Base-by-base conservation (phyloP, 805 yeast species). In the Candida quercuum region DNA sequence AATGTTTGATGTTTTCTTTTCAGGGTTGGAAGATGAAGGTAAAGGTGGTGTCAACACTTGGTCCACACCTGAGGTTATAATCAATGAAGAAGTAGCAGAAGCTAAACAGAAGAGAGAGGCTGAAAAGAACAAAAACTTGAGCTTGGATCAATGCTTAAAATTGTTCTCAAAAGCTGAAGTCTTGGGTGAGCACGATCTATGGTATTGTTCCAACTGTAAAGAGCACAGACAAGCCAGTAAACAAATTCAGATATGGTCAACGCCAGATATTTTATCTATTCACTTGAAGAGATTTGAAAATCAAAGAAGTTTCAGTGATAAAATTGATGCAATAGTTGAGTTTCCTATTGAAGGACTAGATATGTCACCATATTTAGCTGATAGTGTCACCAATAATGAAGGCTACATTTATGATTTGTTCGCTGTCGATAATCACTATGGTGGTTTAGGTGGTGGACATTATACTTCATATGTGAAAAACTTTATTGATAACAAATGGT, bases 361-460 rank as follows among this genome's bases (percentile, higher is more conserved):
- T 50, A 69, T 91, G 70, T 56, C 74, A 2, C 64, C 69, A n/a
- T 74, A 78, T 48, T 69, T 86, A 5, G 68, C 64, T 3, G 56
- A 57, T 51, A 32, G 55, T 22, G 42, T 47, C 4, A 56, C 46
- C 28, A 48, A 49, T 34, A 53, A 50, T 5, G 38, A 47, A 30
- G 61, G 59, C 4, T 48, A 60, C n/a, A 55, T 85, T 1, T 91
- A 91, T 59, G 98, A 93, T 56, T 65, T 93, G 44, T 71, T 86
- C 50, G 98, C 93, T 0, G 96, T 93, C 17, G 98, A 89, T 57
- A 93, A 91, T 57, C 99, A 93, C 56, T 88, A 72, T 57, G 99
- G 98, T 35, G 96, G 97, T 1, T 66, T 91, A 15, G 97, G 98
- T 1, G 98, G 98, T 5, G 98, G 99, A 2, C 98, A 93, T 64